Evolutionary conservation across 164 flowering plant species (phyloP).

Genomic region (Tetracentron sinense): DNA sequence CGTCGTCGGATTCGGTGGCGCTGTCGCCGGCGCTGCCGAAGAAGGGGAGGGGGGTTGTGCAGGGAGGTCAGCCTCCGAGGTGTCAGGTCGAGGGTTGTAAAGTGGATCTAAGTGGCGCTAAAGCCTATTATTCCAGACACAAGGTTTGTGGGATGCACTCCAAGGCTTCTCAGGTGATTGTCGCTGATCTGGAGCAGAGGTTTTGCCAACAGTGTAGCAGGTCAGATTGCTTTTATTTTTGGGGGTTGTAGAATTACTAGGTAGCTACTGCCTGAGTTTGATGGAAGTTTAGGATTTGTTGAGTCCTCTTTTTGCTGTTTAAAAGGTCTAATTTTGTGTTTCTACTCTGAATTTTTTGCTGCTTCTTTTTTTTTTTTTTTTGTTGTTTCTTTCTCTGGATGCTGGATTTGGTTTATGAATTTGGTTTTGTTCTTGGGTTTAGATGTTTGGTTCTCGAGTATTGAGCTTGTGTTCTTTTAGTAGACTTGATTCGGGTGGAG

Average conservation of each 20-base stretch:
- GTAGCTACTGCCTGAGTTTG: background rate
- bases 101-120: conserved; percentile 70
- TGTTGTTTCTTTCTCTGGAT: too few relatives aligned
- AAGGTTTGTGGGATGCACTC: conserved; percentile 74
- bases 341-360: background rate
- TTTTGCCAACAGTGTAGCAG: too few relatives aligned
- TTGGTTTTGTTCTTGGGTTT: too few relatives aligned
- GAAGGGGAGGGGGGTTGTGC: conserved; percentile 37
- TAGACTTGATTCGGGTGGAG: too few relatives aligned
- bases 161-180: conserved; percentile 55
- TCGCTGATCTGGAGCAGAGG: conserved; percentile 54
- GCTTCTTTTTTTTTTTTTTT: background rate
- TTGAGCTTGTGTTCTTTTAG: too few relatives aligned
- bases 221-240: conserved; percentile 18
- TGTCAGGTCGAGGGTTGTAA: conserved; percentile 72
- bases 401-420: too few relatives aligned
- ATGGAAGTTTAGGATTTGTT: too few relatives aligned
- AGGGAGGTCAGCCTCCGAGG: too few relatives aligned
- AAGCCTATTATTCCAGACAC: conserved; percentile 77
- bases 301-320: background rate
- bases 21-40: conserved; percentile 23
- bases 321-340: too few relatives aligned
- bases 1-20: conserved; percentile 16
- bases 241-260: too few relatives aligned
- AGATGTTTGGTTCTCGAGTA: too few relatives aligned